A percentile compares a stretch with the other conserved stretches of the same genome.
Conservation (phyloP, 2,329 filamentous ascomycete genomes). For the Beauveria medogensis region DNA sequence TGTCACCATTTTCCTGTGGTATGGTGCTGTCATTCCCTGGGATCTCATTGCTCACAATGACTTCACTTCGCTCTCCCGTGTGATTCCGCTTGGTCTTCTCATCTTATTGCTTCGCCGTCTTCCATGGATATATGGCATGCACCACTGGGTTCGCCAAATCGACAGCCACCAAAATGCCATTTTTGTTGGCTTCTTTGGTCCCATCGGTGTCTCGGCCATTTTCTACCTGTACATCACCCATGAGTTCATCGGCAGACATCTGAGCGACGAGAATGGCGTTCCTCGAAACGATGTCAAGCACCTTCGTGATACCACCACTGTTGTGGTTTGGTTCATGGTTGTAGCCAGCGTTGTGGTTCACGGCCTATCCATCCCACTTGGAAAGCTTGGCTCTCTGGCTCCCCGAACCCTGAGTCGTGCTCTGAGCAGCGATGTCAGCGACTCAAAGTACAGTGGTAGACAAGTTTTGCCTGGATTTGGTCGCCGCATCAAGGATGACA, state of each 20-base stretch:
- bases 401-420: slow-evolving; percentile 48
- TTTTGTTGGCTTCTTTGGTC: slow-evolving; percentile 89
- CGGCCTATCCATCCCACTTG: slow-evolving; percentile 71
- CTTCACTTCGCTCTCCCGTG: slow-evolving; percentile 64
- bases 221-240: slow-evolving; percentile 81
- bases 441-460: background rate
- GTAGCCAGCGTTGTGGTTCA: slow-evolving; percentile 82
- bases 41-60: slow-evolving; percentile 54
- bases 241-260: slow-evolving; percentile 55
- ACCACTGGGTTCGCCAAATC: slow-evolving; percentile 73
- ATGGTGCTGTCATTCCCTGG: slow-evolving; percentile 81
- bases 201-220: slow-evolving; percentile 81
- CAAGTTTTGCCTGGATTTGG: slow-evolving; percentile 3
- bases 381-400: slow-evolving; percentile 55
- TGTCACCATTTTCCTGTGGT: slow-evolving; percentile 83
- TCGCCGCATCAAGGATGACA: slow-evolving; percentile 10
- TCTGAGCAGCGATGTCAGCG: slow-evolving; percentile 10
- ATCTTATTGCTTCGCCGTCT: slow-evolving; percentile 71
- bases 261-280: slow-evolving; percentile 48
- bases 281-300: slow-evolving; percentile 57
- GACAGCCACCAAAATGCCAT: slow-evolving; percentile 64
- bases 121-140: slow-evolving; percentile 66
- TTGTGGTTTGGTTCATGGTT: slow-evolving; percentile 80
- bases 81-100: slow-evolving; percentile 65
- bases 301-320: slow-evolving; percentile 56